Base-by-base conservation (phyloP, 331 rosid species). In the Malus hybrid region DNA sequence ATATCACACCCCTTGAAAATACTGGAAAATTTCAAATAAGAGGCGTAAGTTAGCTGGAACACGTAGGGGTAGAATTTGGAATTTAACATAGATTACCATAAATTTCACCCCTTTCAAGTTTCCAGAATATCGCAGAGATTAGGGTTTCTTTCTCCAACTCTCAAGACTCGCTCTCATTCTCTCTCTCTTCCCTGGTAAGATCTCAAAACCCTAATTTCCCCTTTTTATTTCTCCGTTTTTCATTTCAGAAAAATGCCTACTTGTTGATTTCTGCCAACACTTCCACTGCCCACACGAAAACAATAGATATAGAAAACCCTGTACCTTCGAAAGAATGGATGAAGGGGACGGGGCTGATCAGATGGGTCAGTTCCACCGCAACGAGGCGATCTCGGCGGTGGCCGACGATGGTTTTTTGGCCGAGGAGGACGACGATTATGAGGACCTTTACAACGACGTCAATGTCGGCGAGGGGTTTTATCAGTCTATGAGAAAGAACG, bases 341-440 rank as follows among this genome's bases (percentile, higher is more conserved):
- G 96, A 92, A 75, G 92, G 90, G 6, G 95, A 86, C 90, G 79
- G 93, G 31, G 79, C 81, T n/a, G 56, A 50, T 16, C 56, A 50
- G 4, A 15, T 52, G 57, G 97, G 88, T 82, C 95, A 91, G 82
- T 93, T 93, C 86, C 98, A 93, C 83, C 90, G 93, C 18, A 93
- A 93, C 82, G 97, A 91, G 75, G 99, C 99, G 22, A 94, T 94
- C 77, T 91, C 99, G 3, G 99, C 97, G 11, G 99, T 91, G 16
- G 95, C 96, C 15, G 99, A 94, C 64, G 97, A 91, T 0, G 96
- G 93, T 10, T 91, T 91, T 29, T 61, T 94, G 27, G 97, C 78
- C 3, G 97, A 94, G 70, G 97, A 95, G 57, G 99, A 92, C 71
- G 97, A 95, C 19, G 99, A 95, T 59, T 95, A 92, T 52, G 99